A percentile compares a stretch with the other conserved stretches of the same genome.
Evolutionary conservation across 2,329 filamentous ascomycete genomes (phyloP).

Genomic region (Orbilia oligospora): DNA sequence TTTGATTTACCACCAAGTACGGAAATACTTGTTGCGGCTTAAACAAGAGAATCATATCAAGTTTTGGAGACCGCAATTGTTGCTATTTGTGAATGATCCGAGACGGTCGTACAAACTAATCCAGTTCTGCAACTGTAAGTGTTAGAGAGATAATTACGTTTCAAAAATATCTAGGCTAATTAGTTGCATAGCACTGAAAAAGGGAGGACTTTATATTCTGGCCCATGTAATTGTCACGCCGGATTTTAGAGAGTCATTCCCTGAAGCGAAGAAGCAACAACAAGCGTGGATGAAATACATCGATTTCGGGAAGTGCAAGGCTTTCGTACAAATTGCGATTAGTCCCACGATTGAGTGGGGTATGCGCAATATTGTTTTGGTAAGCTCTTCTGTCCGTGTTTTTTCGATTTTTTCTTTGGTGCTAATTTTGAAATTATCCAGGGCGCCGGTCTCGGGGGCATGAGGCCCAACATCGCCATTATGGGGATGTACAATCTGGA

Average conservation of each 20-base stretch:
- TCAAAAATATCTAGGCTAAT: conserved; percentile 5
- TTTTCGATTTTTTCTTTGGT: not conserved
- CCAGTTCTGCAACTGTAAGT: conserved; percentile 82
- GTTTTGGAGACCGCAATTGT: conserved; percentile 88
- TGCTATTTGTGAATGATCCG: conserved; percentile 85
- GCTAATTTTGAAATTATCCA: not conserved
- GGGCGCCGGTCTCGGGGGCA: conserved; percentile 81
- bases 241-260: conserved; percentile 82
- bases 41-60: conserved; percentile 87
- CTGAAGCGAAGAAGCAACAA: conserved; percentile 85
- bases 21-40: conserved; percentile 87
- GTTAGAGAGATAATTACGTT: not conserved
- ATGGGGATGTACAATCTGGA: conserved; percentile 85
- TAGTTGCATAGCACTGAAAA: conserved; percentile 76
- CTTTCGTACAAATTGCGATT: conserved; percentile 88
- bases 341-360: conserved; percentile 88
- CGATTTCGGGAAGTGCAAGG: conserved; percentile 87
- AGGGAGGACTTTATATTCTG: conserved; percentile 85
- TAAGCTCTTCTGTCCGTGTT: conserved; percentile 67
- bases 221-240: conserved; percentile 89
- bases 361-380: conserved; percentile 79
- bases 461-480: conserved; percentile 89
- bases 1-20: conserved; percentile 87
- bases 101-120: conserved; percentile 86
- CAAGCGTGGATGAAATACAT: conserved; percentile 88